Base-by-base conservation (phyloP, 768 basidiomycete genomes). In the Termitomyces sp. region DNA sequence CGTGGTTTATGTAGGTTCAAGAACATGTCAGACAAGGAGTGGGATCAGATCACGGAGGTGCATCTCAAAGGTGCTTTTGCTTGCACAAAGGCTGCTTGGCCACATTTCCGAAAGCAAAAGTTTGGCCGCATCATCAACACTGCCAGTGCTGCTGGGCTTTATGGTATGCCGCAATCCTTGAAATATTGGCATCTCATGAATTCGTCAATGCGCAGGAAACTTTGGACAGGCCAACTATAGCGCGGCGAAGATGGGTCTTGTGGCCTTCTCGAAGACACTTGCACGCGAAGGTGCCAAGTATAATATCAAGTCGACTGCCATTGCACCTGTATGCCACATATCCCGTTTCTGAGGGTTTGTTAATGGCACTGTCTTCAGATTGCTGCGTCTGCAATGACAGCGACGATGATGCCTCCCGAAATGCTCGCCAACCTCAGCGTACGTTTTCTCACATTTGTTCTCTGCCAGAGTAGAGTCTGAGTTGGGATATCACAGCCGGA, bases 211-310 rank as follows among this genome's bases (percentile, higher is more conserved):
- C 34, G 11, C 59, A 91, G 89, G 94, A 8, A 98, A 96, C 76
- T 91, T 96, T 67, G 97, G 97, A 10, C 95, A 98, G 72, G 87
- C 94, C 12, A 99, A 98, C 71, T 99, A 98, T 71, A 94, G 94
- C 46, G 93, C 96, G 2, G 96, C 95, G 2, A 98, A 99, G 80
- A 95, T 97, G 92, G 94, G 88, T 61, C 82, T 99, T 35, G 79
- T 98, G 50, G 88, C 78, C 0, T 97, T 98, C 73, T 92, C 94
- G 17, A 94, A 93, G 69, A 94, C 96, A 5, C 81, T 99, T 35
- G 94, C 95, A 3, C 76, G 83, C 23, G 97, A 99, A 71, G 97
- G 97, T 35, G 88, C 78, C 37, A 97, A 96, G 70, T 94, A 96
- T 69, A 83, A 83, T 63, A 98, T 98, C 69, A 85, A 84, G 65